phyloP scores from a whole-genome alignment of 805 yeast species.

The Yamadazyma sp. region DNA sequence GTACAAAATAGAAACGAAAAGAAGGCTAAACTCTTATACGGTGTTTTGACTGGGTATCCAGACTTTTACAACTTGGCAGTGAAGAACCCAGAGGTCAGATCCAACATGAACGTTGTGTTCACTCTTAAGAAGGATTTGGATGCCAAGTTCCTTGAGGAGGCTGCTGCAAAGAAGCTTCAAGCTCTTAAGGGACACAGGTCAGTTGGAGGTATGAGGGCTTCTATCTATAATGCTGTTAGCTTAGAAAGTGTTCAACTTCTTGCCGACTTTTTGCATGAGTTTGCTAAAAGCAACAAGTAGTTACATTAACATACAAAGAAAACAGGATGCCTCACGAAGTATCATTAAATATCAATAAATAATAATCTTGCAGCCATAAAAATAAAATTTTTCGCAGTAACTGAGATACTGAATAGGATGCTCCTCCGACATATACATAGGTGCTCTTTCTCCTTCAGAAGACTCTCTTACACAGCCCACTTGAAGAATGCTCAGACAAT shows the following conservation, averaged over 20 bases:
- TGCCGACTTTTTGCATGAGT: conserved; percentile 56
- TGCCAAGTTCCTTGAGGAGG: conserved; percentile 65
- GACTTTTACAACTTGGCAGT: conserved; percentile 68
- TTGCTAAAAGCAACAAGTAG: conserved; percentile 46
- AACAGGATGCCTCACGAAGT: too few relatives aligned
- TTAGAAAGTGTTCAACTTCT: conserved; percentile 57
- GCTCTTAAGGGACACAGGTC: conserved; percentile 96
- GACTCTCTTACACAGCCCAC: neutral
- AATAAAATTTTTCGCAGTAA: conserved; percentile 9
- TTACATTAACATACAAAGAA: too few relatives aligned
- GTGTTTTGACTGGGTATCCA: conserved; percentile 64
- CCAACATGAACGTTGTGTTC: conserved; percentile 93
- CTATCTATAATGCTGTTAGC: conserved; percentile 85
- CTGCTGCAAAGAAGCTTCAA: conserved; percentile 55
- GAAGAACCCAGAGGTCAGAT: conserved; percentile 54
- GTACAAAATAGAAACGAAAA: conserved; percentile 57
- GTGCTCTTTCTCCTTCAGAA: neutral
- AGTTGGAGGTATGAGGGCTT: conserved; percentile 95
- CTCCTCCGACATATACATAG: conserved; percentile 2
- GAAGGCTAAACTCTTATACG: conserved; percentile 68
- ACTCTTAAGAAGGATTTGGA: conserved; percentile 68
- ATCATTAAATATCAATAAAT: too few relatives aligned
- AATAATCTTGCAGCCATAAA: too few relatives aligned
- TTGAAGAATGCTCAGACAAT: neutral
- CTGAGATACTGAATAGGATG: neutral